Evolutionary conservation across 140 eudicot species (phyloP), one percentile per base, ranked within the genome.

Genomic region (Flaveria floridana): DNA sequence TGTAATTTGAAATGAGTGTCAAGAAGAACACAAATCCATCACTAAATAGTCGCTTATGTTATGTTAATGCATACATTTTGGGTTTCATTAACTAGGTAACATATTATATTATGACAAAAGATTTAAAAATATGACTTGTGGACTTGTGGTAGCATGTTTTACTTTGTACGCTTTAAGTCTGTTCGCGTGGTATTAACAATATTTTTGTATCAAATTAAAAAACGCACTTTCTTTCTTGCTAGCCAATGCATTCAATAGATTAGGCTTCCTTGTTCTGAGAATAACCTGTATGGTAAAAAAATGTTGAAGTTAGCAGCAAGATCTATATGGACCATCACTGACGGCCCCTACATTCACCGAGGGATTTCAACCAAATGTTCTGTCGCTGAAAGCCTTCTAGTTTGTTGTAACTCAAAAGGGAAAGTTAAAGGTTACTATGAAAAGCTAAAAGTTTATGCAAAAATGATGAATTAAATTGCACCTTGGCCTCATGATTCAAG

Each of bases 221-320:
- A 58, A 73, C 88, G 0, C 84, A 93, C 99, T 81, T 85, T 88
- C 97, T 55, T 79, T 84, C 77, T 84, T 90, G 85, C 88, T 88
- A 65, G 94, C 57, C 51, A 93, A 82, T 4, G 91, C 77, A 58
- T 86, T 90, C 78, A 93, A 44, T 19, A 90, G 64, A 78, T 81
- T 85, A 47, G 82, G 87, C 78, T 88, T 93, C 87, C 77, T 82
- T 79, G 78, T 80, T 78, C 79, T 86, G 58, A 93, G 86, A 72
- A 86, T 76, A 68, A 88, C 91, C 98, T 93, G 96, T 66, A 65
- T 21, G 62, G 61, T 39, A 7, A 72, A 34, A 53, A 26, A 41
- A 1, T 26, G 8, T 44, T 19, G 37, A 9, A 19, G 55, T 20
- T 18, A 64, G 13, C 23, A 4, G 21, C 41, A 26, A 61, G 13